Evolutionary conservation across 2,329 filamentous ascomycete species (phyloP).

Genomic region (Scedosporium aurantiacum): DNA sequence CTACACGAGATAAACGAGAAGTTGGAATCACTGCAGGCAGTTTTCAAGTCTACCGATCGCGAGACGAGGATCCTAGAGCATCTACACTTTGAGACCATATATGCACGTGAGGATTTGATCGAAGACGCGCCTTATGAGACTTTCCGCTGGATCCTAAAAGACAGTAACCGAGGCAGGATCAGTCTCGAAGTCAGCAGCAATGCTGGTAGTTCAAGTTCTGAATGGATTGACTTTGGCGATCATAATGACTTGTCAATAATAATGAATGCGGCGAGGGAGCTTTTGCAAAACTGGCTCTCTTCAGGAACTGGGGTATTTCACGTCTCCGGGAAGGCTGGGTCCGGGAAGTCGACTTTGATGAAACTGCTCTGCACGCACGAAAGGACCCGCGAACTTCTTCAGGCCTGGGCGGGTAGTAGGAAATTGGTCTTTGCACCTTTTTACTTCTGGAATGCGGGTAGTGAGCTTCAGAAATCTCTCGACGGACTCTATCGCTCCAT

Average conservation of each 20-base stretch:
- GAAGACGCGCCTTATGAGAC: background rate
- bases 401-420: background rate
- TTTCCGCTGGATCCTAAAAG: background rate
- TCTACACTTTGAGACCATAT: background rate
- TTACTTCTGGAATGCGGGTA: conserved; percentile 9
- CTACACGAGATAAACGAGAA: background rate
- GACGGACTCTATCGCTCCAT: conserved; percentile 5
- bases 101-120: background rate
- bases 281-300: conserved; percentile 4
- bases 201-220: too few relatives aligned
- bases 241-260: too few relatives aligned
- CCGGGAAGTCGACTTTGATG: conserved; percentile 8
- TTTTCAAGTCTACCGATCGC: background rate
- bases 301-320: conserved; percentile 5
- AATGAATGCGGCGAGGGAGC: background rate
- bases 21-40: background rate
- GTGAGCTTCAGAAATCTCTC: conserved; percentile 6
- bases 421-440: conserved; percentile 5
- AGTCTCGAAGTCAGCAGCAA: too few relatives aligned
- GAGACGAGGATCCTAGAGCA: conserved; percentile 3
- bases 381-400: background rate
- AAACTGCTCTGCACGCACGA: conserved; percentile 5
- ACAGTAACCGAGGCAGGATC: too few relatives aligned
- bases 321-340: conserved; percentile 7
- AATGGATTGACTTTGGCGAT: too few relatives aligned